Conservation (phyloP, 73 alveolate genomes). For the Effrenium voratum region DNA sequence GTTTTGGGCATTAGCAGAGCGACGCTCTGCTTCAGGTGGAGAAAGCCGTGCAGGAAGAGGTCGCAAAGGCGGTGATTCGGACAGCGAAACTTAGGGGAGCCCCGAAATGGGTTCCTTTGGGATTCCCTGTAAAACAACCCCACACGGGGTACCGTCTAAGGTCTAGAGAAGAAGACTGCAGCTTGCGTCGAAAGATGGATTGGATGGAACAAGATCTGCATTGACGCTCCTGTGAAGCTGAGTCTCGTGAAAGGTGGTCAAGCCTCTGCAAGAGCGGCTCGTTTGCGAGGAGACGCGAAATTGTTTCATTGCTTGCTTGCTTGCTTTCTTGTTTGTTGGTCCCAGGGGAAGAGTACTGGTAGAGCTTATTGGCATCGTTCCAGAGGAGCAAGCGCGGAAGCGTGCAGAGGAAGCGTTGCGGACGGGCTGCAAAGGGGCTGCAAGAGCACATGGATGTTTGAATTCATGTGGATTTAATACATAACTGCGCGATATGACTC, state of each 20-base stretch:
- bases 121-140: no score
- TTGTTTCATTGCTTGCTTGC: not conserved
- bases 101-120: no score
- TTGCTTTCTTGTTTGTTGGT: not conserved
- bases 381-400: conserved; percentile 61
- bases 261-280: conserved; percentile 82
- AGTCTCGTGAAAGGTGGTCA: conserved; percentile 29
- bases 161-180: no score
- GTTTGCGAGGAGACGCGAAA: conserved; percentile 10
- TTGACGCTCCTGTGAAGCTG: not conserved
- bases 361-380: not conserved
- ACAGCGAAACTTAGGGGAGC: not conserved
- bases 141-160: no score
- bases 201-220: not conserved
- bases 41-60: conserved; percentile 82
- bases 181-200: no score
- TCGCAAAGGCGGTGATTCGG: conserved; percentile 24
- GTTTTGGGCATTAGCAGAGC: no score
- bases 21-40: conserved; percentile 25
- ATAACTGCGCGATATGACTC: not conserved
- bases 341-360: not conserved
- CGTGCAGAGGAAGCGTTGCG: conserved; percentile 22
- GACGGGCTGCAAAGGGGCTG: not conserved
- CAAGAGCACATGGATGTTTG: no score
- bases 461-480: not conserved